Evolutionary conservation across 179 eudicot genomes (phyloP), one percentile per base, ranked within the genome.

Genomic region (Pouteria campechiana): DNA sequence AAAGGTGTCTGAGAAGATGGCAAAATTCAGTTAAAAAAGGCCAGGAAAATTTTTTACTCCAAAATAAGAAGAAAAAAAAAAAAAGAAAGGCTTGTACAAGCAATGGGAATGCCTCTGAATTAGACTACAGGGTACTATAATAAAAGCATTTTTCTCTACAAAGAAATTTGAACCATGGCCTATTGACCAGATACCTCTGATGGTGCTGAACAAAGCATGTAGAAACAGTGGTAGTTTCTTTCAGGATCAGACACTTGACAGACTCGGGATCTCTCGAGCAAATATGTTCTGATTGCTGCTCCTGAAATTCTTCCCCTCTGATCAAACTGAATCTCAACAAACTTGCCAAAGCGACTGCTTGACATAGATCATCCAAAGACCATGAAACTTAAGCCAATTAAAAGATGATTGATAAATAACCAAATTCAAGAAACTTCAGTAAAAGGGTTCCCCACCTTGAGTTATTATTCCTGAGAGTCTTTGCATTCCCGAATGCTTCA

Each of bases 401-500:
- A 12, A 32, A 25, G 46, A 34, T 41, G 34, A 19, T 28, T 36
- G 7, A 54, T 1, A 9, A 11, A 30, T 7, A 27, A 8, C 7
- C 11, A 9, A 44, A 27, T 24, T 10, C 21, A 17, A 7, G 25
- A 44, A 52, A 13, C 22, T 24, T 16, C 27, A 11, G 4, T 6
- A 6, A 31, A 32, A 36, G n/a, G 10, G 12, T 14, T 37, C 37
- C 50, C 27, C 36, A 84, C 95, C 97, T 89, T 67, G 97, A 89
- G 56, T 89, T 89, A 51, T 84, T 89, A 62, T 89, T 89, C 63
- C 95, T 73, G 49, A 89, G 79, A 27, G 97, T 89, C 67, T 89
- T 89, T 23, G 97, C 97, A 74, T 89, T 89, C 37, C 97, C 97
- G 72, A 89, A 89, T 48, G 93, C 97, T 76, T 89, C 95, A 50